A percentile compares a stretch with the other conserved stretches of the same genome.
Evolutionary conservation across 2,329 filamentous ascomycete species (phyloP).

Genomic region (Hymenoscyphus repandus): DNA sequence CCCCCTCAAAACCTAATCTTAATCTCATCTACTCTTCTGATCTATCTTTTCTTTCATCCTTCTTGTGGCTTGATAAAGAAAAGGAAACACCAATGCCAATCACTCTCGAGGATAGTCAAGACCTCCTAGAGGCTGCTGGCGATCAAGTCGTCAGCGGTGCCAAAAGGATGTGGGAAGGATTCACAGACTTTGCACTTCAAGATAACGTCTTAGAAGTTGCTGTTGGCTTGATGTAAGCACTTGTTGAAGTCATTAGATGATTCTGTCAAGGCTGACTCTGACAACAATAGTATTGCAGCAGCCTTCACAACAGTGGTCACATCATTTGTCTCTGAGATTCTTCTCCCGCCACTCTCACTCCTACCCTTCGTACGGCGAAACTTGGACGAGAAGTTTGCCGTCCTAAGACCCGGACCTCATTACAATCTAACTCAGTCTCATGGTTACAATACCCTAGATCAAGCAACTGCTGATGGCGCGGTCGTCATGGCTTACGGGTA

Average conservation of each 20-base stretch:
- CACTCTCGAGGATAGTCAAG: constrained; percentile 20
- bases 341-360: constrained; percentile 64
- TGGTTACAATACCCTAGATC: constrained; percentile 65
- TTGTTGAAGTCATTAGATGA: too few relatives aligned
- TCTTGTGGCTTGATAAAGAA: too few relatives aligned
- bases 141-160: constrained; percentile 25
- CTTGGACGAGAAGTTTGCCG: constrained; percentile 69
- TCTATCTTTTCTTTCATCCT: too few relatives aligned
- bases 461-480: constrained; percentile 66
- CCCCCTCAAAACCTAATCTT: too few relatives aligned
- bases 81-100: constrained; percentile 15
- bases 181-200: constrained; percentile 67
- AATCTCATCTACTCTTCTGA: too few relatives aligned
- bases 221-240: constrained; percentile 66
- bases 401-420: constrained; percentile 53
- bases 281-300: constrained; percentile 52
- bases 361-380: constrained; percentile 66
- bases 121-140: constrained; percentile 23
- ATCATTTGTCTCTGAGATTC: constrained; percentile 64
- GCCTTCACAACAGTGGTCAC: constrained; percentile 68
- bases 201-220: constrained; percentile 74
- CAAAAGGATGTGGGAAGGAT: constrained; percentile 53
- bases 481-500: constrained; percentile 68
- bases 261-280: background rate
- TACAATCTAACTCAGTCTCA: constrained; percentile 36